A percentile compares a stretch with the other conserved stretches of the same genome.
These are phyloP conservation scores for Xylaria nigripes DNA, from an alignment of 495 filamentous ascomycete species.

Conservation along the genomic window DNA sequence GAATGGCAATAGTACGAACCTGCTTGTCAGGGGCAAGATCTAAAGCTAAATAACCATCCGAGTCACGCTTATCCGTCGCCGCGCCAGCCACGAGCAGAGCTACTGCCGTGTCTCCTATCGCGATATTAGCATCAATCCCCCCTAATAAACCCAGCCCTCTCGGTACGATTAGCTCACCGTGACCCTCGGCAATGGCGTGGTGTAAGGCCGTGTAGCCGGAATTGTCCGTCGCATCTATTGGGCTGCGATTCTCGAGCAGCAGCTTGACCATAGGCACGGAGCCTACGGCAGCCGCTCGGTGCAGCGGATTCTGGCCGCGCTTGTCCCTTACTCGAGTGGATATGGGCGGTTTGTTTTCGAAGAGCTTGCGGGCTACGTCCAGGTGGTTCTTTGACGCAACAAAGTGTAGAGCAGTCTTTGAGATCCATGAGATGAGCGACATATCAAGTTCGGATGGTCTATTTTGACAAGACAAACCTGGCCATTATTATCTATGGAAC, in stretches of 20 bases:
- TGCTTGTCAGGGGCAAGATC: constrained; percentile 73
- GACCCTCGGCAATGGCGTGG: constrained; percentile 88
- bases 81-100: constrained; percentile 76
- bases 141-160: not conserved
- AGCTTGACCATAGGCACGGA: constrained; percentile 73
- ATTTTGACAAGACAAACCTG: constrained; percentile 37
- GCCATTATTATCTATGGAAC: constrained; percentile 39
- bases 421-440: not conserved
- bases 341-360: constrained; percentile 60
- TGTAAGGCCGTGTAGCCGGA: constrained; percentile 83
- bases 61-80: constrained; percentile 69
- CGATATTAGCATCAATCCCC: not conserved
- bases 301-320: constrained; percentile 73
- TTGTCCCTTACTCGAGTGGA: constrained; percentile 79
- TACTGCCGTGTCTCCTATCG: constrained; percentile 65
- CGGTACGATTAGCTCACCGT: constrained; percentile 41
- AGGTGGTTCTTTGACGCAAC: constrained; percentile 81
- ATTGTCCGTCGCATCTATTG: constrained; percentile 78
- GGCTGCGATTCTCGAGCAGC: constrained; percentile 69
- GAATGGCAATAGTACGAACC: constrained; percentile 20
- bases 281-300: constrained; percentile 85
- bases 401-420: constrained; percentile 82
- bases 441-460: not conserved
- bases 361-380: constrained; percentile 66
- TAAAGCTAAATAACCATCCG: constrained; percentile 63